These are phyloP conservation scores for Lachnellula arida DNA, from an alignment of 2,329 filamentous ascomycete genomes.

Conservation along the genomic window DNA sequence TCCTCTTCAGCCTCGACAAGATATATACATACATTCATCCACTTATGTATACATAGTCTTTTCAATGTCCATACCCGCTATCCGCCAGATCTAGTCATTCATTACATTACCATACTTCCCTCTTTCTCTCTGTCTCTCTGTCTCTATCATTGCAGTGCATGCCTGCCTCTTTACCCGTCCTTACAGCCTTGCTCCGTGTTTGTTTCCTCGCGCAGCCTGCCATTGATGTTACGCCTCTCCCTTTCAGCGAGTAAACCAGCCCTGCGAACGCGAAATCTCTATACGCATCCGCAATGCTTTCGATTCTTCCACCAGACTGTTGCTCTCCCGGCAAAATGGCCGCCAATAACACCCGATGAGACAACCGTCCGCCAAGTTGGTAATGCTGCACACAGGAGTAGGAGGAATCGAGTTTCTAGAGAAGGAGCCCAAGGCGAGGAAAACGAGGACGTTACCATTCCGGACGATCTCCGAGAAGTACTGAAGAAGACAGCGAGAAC, in stretches of 20 bases:
- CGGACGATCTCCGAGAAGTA: no score
- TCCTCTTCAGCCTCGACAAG: background rate
- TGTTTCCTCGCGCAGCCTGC: background rate
- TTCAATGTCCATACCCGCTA: background rate
- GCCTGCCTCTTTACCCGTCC: background rate
- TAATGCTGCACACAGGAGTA: no score
- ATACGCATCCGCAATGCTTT: background rate
- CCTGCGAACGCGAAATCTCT: background rate
- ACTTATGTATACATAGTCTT: background rate
- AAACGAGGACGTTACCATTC: background rate
- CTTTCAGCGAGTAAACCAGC: slow-evolving; percentile 8
- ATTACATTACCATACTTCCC: background rate
- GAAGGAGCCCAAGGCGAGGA: background rate
- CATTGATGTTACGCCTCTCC: slow-evolving; percentile 24
- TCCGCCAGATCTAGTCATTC: background rate
- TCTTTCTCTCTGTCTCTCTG: background rate
- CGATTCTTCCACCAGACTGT: background rate
- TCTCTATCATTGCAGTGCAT: background rate
- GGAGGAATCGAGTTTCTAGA: background rate
- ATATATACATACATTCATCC: background rate
- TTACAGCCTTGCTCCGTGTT: background rate
- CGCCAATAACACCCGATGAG: background rate
- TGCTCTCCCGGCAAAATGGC: background rate
- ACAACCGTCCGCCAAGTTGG: no score
- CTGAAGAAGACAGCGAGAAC: no score